A percentile compares a stretch with the other conserved stretches of the same genome.
Conservation (phyloP, 257 asterid species). For the Thymus quinquecostatus region DNA sequence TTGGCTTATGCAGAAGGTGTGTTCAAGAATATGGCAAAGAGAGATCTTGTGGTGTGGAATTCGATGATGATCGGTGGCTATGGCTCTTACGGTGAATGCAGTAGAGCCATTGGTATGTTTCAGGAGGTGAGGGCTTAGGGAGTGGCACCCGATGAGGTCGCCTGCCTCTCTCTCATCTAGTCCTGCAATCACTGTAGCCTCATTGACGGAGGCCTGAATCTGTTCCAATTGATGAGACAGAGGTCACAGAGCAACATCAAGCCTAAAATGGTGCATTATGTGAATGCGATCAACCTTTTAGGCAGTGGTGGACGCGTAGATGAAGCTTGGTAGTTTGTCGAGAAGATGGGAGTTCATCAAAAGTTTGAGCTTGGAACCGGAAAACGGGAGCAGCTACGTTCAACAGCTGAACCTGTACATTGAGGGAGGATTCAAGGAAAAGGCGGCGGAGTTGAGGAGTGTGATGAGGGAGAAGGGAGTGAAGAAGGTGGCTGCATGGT, state of each 20-base stretch:
- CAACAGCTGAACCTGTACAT: conserved; percentile 71
- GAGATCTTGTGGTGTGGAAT: conserved; percentile 73
- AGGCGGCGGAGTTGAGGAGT: conserved; percentile 74
- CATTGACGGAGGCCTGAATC: conserved; percentile 54
- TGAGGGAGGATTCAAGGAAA: conserved; percentile 65
- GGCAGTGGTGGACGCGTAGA: conserved; percentile 70
- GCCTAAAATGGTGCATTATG: conserved; percentile 68
- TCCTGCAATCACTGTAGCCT: conserved; percentile 87
- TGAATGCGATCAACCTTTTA: conserved; percentile 68
- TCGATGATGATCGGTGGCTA: conserved; percentile 69
- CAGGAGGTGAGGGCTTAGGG: conserved; percentile 60
- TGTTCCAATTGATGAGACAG: conserved; percentile 58
- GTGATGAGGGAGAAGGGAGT: conserved; percentile 69
- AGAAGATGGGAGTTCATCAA: conserved; percentile 55
- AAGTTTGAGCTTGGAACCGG: conserved; percentile 63
- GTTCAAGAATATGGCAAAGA: conserved; percentile 47
- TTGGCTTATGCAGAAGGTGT: conserved; percentile 54
- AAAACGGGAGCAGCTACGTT: conserved; percentile 61
- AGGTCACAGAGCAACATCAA: conserved; percentile 37
- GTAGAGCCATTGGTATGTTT: conserved; percentile 58
- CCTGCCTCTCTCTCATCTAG: conserved; percentile 75
- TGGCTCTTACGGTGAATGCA: conserved; percentile 77
- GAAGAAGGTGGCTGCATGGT: conserved; percentile 66
- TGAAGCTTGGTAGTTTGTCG: conserved; percentile 60
- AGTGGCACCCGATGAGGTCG: conserved; percentile 63